Base-by-base conservation (phyloP, 2,329 filamentous ascomycete genomes). In the Talaromyces albobiverticillius region DNA sequence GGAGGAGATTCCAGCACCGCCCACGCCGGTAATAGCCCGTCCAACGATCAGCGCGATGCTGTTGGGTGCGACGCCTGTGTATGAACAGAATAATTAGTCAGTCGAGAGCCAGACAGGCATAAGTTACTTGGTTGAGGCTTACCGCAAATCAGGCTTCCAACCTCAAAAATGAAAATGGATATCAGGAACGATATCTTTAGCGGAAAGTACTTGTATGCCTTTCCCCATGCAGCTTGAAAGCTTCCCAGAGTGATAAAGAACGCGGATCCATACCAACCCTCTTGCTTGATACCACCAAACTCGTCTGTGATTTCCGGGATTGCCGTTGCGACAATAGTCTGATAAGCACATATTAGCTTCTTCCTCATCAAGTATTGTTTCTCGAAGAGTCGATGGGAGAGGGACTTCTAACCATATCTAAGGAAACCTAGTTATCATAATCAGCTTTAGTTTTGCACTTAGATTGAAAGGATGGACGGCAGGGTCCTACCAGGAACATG, bases 91-190 rank as follows among this genome's bases (percentile, higher is more conserved):
- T n/a, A n/a, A n/a, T n/a, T n/a, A n/a, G n/a, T n/a, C n/a, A n/a
- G n/a, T n/a, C n/a, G n/a, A n/a, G n/a, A n/a, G n/a, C n/a, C n/a
- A n/a, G n/a, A n/a, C n/a, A n/a, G n/a, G n/a, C n/a, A n/a, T n/a
- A n/a, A n/a, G n/a, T n/a, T n/a, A n/a, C n/a, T n/a, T 16, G 50
- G 64, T 3, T 61, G 62, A 18, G 72, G 69, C 1, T 70, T 66
- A n/a, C 64, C 74, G 48, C 71, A 74, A n/a, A 77, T 61, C 10
- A 70, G 58, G 18, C 62, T 68, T 1, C 72, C 74, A n/a, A 70
- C 32, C 55, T 76, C 72, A 54, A 77, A 77, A 42, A 77, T 59
- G 18, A 68, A 47, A 13, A 76, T 69, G 6, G 64, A 61, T 13
- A 61, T 31, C 2, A 77, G 53, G 53, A 69, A 75, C 2, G 64